Evolutionary conservation across 306 rosid species (phyloP).

Genomic region (Delonix regia): DNA sequence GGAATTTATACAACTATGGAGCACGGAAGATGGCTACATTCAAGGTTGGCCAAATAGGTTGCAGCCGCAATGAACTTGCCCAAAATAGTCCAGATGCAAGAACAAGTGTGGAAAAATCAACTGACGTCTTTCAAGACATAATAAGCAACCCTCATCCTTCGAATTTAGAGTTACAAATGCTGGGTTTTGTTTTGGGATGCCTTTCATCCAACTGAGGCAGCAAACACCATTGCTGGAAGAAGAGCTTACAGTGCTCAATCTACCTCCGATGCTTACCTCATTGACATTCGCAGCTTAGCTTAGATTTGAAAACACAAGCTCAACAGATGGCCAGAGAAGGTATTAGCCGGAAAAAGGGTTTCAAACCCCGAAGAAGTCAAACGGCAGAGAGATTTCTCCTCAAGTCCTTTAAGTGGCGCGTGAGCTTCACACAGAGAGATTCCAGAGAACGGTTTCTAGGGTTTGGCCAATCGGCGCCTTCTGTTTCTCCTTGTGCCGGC

Average conservation of each 20-base stretch:
- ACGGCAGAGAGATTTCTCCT: too few relatives aligned
- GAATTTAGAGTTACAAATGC: slow-evolving; percentile 64
- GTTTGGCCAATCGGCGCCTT: too few relatives aligned
- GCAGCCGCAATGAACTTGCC: slow-evolving; percentile 85
- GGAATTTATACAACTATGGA: slow-evolving; percentile 66
- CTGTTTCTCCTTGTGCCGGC: too few relatives aligned
- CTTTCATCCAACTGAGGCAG: slow-evolving; percentile 85
- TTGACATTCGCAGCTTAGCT: slow-evolving; percentile 68
- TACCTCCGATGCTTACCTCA: slow-evolving; percentile 73
- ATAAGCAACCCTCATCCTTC: slow-evolving; percentile 62
- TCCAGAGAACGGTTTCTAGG: too few relatives aligned
- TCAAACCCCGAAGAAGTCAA: too few relatives aligned
- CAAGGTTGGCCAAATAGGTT: slow-evolving; percentile 88
- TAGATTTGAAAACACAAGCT: slow-evolving; percentile 47
- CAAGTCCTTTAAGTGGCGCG: too few relatives aligned
- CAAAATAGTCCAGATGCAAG: slow-evolving; percentile 70
- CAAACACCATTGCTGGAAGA: slow-evolving; percentile 54
- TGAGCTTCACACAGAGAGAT: too few relatives aligned
- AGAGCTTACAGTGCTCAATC: slow-evolving; percentile 84
- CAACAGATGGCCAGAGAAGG: background rate
- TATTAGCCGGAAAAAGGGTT: too few relatives aligned
- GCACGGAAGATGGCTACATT: slow-evolving; percentile 83
- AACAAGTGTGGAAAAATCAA: slow-evolving; percentile 75
- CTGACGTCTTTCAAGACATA: slow-evolving; percentile 73
- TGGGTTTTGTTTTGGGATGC: slow-evolving; percentile 96